These are phyloP conservation scores for Penicillium malachiteum DNA, from an alignment of 495 filamentous ascomycete species.

Conservation along the genomic window DNA sequence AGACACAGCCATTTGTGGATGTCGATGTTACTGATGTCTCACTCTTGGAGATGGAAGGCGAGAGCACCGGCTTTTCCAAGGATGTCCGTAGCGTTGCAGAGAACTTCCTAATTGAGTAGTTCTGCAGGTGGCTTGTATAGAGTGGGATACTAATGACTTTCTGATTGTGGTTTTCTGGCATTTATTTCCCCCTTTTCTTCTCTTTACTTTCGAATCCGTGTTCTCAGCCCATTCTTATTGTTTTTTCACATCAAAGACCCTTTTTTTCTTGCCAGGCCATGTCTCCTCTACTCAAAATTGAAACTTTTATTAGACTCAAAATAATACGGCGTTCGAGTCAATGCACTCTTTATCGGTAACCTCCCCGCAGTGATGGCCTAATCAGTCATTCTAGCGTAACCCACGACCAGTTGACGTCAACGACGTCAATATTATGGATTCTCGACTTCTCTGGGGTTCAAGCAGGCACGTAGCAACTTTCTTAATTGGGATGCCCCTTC, in stretches of 20 bases:
- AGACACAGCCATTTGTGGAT: conserved; percentile 80
- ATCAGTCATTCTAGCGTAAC: conserved; percentile 25
- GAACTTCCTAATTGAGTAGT: conserved; percentile 75
- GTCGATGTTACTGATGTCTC: conserved; percentile 78
- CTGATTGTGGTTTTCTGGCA: conserved; percentile 26
- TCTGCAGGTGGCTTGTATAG: conserved; percentile 35
- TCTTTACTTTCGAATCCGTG: conserved; percentile 21
- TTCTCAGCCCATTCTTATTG: conserved; percentile 24
- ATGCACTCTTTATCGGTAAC: not conserved
- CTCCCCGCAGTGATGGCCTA: conserved; percentile 7
- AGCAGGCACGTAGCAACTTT: not conserved
- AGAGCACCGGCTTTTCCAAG: conserved; percentile 83
- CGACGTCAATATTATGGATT: conserved; percentile 27
- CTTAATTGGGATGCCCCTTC: not conserved
- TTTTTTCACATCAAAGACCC: conserved; percentile 5
- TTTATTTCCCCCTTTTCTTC: conserved; percentile 5
- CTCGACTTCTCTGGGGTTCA: not conserved
- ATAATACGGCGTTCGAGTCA: not conserved
- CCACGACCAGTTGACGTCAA: not conserved
- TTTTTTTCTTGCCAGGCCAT: conserved; percentile 6
- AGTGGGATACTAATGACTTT: conserved; percentile 45
- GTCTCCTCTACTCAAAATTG: conserved; percentile 19
- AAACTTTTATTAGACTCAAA: conserved; percentile 7
- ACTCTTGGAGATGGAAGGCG: conserved; percentile 70
- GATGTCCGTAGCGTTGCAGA: conserved; percentile 85